Evolutionary conservation across 2,329 filamentous ascomycete species (phyloP).

Genomic region (Rachicladosporium sp.): DNA sequence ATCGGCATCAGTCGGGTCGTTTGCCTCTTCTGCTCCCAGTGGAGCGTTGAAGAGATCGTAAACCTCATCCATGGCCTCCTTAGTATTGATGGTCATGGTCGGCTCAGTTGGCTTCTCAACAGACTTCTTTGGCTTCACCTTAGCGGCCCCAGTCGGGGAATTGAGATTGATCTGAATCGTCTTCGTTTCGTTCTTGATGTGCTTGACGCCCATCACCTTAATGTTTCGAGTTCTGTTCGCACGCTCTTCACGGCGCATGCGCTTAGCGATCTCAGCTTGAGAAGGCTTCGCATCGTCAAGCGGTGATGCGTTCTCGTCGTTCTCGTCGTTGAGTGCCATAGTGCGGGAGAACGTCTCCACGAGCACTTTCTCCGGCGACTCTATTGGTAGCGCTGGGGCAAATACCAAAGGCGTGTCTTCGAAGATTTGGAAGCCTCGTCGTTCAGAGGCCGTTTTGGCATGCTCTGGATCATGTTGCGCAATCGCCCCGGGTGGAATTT

Average conservation of each 20-base stretch:
- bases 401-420: constrained; percentile 15
- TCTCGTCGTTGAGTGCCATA: constrained; percentile 27
- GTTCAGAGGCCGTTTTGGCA: constrained; percentile 7
- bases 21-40: constrained; percentile 39
- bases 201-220: constrained; percentile 66
- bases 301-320: constrained; percentile 37
- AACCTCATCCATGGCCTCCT: constrained; percentile 90
- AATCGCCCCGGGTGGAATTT: too few relatives aligned
- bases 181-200: constrained; percentile 58
- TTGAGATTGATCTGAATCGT: constrained; percentile 91
- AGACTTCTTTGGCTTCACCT: constrained; percentile 65
- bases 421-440: constrained; percentile 23
- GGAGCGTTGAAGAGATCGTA: constrained; percentile 96
- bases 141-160: constrained; percentile 66
- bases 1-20: constrained; percentile 48
- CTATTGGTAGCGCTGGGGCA: constrained; percentile 1
- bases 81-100: constrained; percentile 97
- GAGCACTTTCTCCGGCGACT: constrained; percentile 12
- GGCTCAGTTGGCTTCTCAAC: constrained; percentile 60
- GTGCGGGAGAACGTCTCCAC: constrained; percentile 19
- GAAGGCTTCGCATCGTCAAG: constrained; percentile 24
- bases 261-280: constrained; percentile 32
- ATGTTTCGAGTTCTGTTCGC: constrained; percentile 43
- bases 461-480: constrained; percentile 4
- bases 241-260: constrained; percentile 35